phyloP scores from a whole-genome alignment of 331 rosid species.

The Prunus yedoensis region DNA sequence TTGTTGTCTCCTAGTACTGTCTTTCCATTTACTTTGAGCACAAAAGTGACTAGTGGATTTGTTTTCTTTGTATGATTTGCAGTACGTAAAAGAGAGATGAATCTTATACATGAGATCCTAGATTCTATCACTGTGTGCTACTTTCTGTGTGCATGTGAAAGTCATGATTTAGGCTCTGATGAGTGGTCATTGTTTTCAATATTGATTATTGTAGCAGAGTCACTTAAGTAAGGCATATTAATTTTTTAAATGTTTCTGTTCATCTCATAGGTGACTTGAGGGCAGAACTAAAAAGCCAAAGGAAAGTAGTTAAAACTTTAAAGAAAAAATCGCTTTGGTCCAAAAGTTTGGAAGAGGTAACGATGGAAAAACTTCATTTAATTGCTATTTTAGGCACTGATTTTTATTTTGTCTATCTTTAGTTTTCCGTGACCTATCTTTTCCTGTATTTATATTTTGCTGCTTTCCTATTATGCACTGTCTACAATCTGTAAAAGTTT shows the following conservation, averaged over 20 bases:
- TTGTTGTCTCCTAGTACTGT: neutral
- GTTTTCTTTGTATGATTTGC: neutral
- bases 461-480: neutral
- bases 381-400: neutral
- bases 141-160: neutral
- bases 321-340: constrained; percentile 91
- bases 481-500: neutral
- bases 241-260: neutral
- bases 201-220: neutral
- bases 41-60: neutral
- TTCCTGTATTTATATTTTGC: neutral
- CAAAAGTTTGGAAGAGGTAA: constrained; percentile 81
- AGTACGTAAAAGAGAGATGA: neutral
- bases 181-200: neutral
- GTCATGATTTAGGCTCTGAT: neutral
- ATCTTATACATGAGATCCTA: neutral
- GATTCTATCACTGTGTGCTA: neutral
- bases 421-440: neutral
- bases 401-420: neutral
- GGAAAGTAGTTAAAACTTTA: constrained; percentile 62
- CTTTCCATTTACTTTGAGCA: neutral
- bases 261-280: constrained; percentile 56
- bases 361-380: constrained; percentile 7
- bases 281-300: constrained; percentile 62
- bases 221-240: neutral